phyloP scores from a whole-genome alignment of 2,329 filamentous ascomycete genomes.

The Cercospora citrullina region DNA sequence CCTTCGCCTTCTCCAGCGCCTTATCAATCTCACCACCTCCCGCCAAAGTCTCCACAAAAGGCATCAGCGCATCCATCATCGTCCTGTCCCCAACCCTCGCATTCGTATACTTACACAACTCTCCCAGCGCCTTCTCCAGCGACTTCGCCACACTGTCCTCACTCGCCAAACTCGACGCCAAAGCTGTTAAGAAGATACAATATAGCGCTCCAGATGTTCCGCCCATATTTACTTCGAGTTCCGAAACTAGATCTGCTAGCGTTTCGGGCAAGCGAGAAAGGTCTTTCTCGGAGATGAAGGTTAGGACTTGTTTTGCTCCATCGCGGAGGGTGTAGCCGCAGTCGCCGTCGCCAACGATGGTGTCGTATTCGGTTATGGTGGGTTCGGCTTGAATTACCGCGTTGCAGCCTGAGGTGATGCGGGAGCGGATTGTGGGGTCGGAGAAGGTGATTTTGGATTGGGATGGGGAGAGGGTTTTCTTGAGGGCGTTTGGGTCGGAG shows the following conservation, averaged over 20 bases:
- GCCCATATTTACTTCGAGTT: constrained; percentile 41
- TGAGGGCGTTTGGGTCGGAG: constrained; percentile 13
- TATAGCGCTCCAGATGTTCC: constrained; percentile 41
- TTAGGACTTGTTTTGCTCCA: constrained; percentile 39
- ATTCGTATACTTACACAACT: constrained; percentile 39
- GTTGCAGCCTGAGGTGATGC: constrained; percentile 37
- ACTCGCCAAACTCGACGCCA: constrained; percentile 33
- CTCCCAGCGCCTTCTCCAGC: constrained; percentile 32
- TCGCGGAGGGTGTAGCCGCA: constrained; percentile 41
- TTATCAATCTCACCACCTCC: constrained; percentile 26
- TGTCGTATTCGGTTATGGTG: constrained; percentile 42
- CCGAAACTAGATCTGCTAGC: constrained; percentile 34
- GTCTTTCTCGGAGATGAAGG: constrained; percentile 37
- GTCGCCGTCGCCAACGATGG: constrained; percentile 42
- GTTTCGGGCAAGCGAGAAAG: constrained; percentile 32
- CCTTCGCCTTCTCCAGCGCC: constrained; percentile 32
- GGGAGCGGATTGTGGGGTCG: constrained; percentile 32
- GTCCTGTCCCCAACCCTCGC: constrained; percentile 40
- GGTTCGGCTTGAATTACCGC: constrained; percentile 39
- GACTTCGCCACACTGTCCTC: constrained; percentile 30
- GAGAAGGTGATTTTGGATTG: constrained; percentile 32
- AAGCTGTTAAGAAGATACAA: constrained; percentile 40
- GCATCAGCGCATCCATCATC: constrained; percentile 42
- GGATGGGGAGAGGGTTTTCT: constrained; percentile 19
- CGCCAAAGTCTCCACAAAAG: constrained; percentile 36